These are phyloP conservation scores for Stygiomarasmius scandens DNA, from an alignment of 1,284 basidiomycete species.

Conservation along the genomic window DNA sequence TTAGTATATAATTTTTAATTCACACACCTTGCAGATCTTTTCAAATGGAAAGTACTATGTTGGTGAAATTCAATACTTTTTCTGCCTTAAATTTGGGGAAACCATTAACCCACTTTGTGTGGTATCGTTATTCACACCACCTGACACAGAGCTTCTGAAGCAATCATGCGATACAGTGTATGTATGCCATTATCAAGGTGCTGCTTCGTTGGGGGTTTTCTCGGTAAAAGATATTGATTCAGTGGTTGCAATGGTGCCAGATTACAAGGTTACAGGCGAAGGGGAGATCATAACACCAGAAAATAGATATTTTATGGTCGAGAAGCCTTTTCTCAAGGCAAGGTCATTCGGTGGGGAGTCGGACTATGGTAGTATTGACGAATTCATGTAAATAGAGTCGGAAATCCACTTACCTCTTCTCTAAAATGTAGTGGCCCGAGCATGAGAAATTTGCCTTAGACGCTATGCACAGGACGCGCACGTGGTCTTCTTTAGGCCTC, in stretches of 20 bases:
- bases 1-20: slow-evolving; percentile 3
- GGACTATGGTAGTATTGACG: too few relatives aligned
- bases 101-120: not conserved
- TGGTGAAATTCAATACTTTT: not conserved
- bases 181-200: not conserved
- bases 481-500: too few relatives aligned
- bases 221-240: not conserved
- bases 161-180: slow-evolving; percentile 11
- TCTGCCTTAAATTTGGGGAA: not conserved
- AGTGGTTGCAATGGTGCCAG: not conserved
- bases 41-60: too few relatives aligned
- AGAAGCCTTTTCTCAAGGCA: too few relatives aligned
- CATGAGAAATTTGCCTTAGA: too few relatives aligned
- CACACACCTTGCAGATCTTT: not conserved
- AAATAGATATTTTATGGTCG: slow-evolving; percentile 4
- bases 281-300: not conserved
- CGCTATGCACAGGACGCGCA: too few relatives aligned
- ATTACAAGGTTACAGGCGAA: not conserved
- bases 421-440: too few relatives aligned
- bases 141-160: slow-evolving; percentile 7
- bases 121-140: slow-evolving; percentile 8
- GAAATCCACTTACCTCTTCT: too few relatives aligned
- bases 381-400: too few relatives aligned
- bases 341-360: too few relatives aligned
- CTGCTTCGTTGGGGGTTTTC: not conserved